These are phyloP conservation scores for Tulasnella sp. DNA, from an alignment of 768 basidiomycete genomes.

Conservation along the genomic window DNA sequence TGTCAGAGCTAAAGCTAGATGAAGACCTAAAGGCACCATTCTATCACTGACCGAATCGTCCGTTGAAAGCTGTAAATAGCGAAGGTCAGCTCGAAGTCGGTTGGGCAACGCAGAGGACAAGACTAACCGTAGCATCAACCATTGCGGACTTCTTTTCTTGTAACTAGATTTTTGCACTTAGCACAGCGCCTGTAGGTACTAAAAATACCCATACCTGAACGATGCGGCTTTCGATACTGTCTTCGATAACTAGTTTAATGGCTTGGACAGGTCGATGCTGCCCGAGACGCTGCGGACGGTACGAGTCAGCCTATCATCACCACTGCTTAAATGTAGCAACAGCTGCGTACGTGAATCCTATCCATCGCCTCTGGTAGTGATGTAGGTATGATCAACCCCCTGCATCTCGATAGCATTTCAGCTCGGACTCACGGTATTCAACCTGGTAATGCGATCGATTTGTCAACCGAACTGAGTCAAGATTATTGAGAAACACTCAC, in stretches of 20 bases:
- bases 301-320: neutral
- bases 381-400: neutral
- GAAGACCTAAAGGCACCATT: neutral
- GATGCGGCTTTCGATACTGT: slow-evolving; percentile 95
- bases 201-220: slow-evolving; percentile 60
- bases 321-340: neutral
- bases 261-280: slow-evolving; percentile 92
- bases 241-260: slow-evolving; percentile 92
- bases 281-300: slow-evolving; percentile 63
- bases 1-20: slow-evolving; percentile 35
- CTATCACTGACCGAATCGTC: slow-evolving; percentile 69
- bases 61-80: slow-evolving; percentile 56
- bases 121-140: slow-evolving; percentile 72
- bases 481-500: slow-evolving; percentile 38
- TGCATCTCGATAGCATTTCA: neutral
- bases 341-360: slow-evolving; percentile 68
- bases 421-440: slow-evolving; percentile 68
- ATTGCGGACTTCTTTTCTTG: slow-evolving; percentile 98
- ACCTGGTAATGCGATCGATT: slow-evolving; percentile 49
- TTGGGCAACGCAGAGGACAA: neutral
- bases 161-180: slow-evolving; percentile 51
- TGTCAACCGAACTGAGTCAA: neutral
- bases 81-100: slow-evolving; percentile 38
- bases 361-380: slow-evolving; percentile 83
- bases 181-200: neutral